Conservation (phyloP, 2,329 filamentous ascomycete species). For the Aspergillus ruber region DNA sequence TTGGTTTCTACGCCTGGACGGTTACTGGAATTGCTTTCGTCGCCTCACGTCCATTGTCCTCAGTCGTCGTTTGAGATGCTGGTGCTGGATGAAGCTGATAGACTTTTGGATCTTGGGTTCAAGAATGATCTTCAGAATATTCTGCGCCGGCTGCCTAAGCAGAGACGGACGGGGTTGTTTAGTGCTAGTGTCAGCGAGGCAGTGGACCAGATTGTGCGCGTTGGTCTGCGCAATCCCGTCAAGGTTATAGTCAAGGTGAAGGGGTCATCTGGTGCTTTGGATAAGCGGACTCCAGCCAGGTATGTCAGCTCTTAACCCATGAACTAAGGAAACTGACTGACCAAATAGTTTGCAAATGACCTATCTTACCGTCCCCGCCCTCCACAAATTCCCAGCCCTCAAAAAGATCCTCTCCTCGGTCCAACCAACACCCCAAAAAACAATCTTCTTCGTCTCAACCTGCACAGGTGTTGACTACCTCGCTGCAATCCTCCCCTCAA, state of each 20-base stretch:
- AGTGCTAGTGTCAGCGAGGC: slow-evolving; percentile 95
- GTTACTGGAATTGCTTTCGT: slow-evolving; percentile 78
- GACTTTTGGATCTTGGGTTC: slow-evolving; percentile 87
- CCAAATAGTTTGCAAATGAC: slow-evolving; percentile 69
- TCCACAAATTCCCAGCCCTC: slow-evolving; percentile 72
- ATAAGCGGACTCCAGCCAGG: slow-evolving; percentile 80
- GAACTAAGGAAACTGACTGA: slow-evolving; percentile 8
- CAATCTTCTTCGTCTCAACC: slow-evolving; percentile 87
- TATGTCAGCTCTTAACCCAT: slow-evolving; percentile 12
- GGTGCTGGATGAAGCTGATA: slow-evolving; percentile 89
- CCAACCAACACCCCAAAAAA: slow-evolving; percentile 70
- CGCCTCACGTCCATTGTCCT: slow-evolving; percentile 78
- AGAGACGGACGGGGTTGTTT: slow-evolving; percentile 86
- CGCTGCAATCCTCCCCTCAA: slow-evolving; percentile 65
- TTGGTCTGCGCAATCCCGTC: slow-evolving; percentile 87
- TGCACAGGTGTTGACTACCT: slow-evolving; percentile 96
- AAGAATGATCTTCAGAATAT: slow-evolving; percentile 86
- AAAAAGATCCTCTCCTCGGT: slow-evolving; percentile 63
- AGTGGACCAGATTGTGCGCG: slow-evolving; percentile 83
- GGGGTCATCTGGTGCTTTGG: slow-evolving; percentile 64
- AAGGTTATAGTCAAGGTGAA: slow-evolving; percentile 93
- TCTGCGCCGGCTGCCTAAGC: slow-evolving; percentile 77
- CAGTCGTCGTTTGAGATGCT: slow-evolving; percentile 87
- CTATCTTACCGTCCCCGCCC: slow-evolving; percentile 68
- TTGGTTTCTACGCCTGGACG: slow-evolving; percentile 87